Percentiles rank a stretch among this genome's conserved stretches.
phyloP scores from a whole-genome alignment of 2,329 filamentous ascomycete genomes.

The Trichoderma afroharzianum region DNA sequence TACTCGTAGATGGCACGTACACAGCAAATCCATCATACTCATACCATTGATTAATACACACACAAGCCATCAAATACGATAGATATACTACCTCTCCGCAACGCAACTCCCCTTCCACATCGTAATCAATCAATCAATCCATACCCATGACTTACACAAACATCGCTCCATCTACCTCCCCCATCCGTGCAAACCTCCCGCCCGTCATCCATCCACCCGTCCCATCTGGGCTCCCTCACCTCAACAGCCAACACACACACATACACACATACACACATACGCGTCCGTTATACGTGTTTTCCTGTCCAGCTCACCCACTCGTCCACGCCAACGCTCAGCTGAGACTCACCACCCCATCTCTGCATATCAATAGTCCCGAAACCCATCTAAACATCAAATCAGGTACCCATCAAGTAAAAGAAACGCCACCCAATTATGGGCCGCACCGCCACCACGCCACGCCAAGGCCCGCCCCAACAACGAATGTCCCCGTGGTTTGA shows the following conservation, averaged over 20 bases:
- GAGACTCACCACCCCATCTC: neutral
- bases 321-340: neutral
- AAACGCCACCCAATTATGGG: neutral
- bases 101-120: neutral
- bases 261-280: neutral
- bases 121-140: neutral
- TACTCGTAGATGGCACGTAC: neutral
- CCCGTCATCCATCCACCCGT: neutral
- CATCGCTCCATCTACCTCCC: neutral
- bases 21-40: neutral
- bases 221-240: neutral
- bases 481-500: neutral
- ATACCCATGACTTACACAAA: neutral
- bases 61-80: neutral
- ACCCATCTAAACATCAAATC: neutral
- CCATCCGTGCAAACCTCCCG: neutral
- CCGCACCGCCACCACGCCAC: slow-evolving; percentile 12
- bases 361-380: neutral
- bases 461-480: neutral
- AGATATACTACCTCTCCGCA: neutral
- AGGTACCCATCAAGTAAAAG: neutral
- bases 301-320: neutral
- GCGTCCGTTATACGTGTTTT: neutral
- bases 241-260: neutral
- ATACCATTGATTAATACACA: neutral